These are phyloP conservation scores for Thermoascus crustaceus DNA, from an alignment of 2,329 filamentous ascomycete genomes.

Conservation along the genomic window DNA sequence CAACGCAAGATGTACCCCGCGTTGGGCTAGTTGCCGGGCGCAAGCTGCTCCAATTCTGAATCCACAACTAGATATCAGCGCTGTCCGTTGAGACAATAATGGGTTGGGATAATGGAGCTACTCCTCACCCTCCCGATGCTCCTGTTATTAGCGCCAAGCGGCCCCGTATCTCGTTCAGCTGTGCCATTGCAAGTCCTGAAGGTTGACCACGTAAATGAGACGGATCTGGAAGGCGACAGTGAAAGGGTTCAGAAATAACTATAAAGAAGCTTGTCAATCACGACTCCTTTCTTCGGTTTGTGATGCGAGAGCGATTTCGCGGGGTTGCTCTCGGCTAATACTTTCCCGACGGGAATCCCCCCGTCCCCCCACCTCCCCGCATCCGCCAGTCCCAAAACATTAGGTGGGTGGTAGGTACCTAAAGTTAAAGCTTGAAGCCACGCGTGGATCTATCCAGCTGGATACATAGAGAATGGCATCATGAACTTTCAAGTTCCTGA, in stretches of 20 bases:
- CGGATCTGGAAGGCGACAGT: no score
- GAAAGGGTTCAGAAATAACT: no score
- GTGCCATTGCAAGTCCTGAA: constrained; percentile 12
- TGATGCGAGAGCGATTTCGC: constrained; percentile 4
- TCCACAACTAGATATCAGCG: constrained; percentile 2
- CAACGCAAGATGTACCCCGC: constrained; percentile 49
- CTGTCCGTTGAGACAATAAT: constrained; percentile 1
- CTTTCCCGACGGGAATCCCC: not conserved
- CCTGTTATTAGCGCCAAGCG: constrained; percentile 53
- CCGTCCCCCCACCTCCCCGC: constrained; percentile 2
- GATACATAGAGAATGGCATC: no score
- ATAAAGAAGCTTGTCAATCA: no score
- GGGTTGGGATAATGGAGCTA: not conserved
- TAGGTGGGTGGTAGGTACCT: no score
- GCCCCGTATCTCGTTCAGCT: constrained; percentile 43
- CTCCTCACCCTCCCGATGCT: constrained; percentile 50
- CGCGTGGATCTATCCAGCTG: no score
- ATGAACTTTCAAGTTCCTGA: no score
- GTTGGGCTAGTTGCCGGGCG: constrained; percentile 46
- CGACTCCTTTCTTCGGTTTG: no score
- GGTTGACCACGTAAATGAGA: no score
- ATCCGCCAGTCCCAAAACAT: no score
- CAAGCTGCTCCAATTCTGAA: constrained; percentile 53
- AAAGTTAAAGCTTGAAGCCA: no score
- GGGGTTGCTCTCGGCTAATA: not conserved